Evolutionary conservation across 192 early-diverging fungal species (phyloP).

Genomic region (Podila epigama): DNA sequence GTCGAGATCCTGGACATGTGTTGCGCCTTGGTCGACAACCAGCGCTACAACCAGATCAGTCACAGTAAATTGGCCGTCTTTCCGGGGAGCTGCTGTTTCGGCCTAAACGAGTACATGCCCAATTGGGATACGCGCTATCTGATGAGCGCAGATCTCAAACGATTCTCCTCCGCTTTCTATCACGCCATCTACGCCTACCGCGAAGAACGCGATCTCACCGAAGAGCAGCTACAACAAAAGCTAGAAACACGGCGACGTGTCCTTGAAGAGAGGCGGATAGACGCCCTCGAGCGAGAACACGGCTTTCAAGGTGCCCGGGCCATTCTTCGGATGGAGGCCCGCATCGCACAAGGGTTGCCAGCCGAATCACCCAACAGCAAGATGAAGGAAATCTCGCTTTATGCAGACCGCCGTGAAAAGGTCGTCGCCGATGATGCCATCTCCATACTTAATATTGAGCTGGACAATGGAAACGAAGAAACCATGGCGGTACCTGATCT

Average conservation of each 20-base stretch:
- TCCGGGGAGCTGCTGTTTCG: constrained; percentile 39
- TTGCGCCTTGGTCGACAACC: constrained; percentile 39
- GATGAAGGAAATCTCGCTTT: constrained; percentile 31
- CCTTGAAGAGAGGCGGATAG: constrained; percentile 28
- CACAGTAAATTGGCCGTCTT: constrained; percentile 41
- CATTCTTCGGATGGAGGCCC: constrained; percentile 41
- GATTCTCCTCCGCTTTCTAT: constrained; percentile 34
- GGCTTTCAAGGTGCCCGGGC: constrained; percentile 24
- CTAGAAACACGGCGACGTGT: constrained; percentile 12
- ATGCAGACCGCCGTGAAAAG: constrained; percentile 32
- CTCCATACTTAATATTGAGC: constrained; percentile 32
- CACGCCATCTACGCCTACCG: constrained; percentile 46
- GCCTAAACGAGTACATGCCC: constrained; percentile 31
- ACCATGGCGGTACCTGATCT: constrained; percentile 17
- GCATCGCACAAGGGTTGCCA: constrained; percentile 40
- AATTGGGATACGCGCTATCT: constrained; percentile 38
- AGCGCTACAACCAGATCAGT: constrained; percentile 26
- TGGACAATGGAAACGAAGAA: constrained; percentile 21
- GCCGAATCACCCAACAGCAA: constrained; percentile 34
- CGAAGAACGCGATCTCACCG: constrained; percentile 38
- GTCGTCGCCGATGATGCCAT: constrained; percentile 48
- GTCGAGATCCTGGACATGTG: constrained; percentile 47
- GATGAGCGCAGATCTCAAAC: constrained; percentile 20
- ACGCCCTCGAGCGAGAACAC: constrained; percentile 30
- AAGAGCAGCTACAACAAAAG: constrained; percentile 29